Percentiles rank a stretch among this genome's conserved stretches.
Evolutionary conservation across 768 basidiomycete genomes (phyloP).

Genomic region (Dictyophora rubrovolvata): DNA sequence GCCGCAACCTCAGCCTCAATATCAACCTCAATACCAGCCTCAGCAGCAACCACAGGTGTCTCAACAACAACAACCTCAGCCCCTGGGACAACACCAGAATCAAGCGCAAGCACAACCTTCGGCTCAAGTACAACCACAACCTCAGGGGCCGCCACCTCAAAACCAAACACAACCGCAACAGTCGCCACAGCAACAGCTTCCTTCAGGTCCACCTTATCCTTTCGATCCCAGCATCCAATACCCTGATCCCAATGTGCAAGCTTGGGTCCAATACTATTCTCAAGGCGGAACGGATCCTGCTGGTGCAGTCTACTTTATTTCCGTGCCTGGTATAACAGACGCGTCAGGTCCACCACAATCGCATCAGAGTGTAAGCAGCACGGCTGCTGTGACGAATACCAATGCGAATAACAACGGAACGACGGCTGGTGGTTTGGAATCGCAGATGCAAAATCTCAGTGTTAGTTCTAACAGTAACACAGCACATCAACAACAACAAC

Average conservation of each 20-base stretch:
- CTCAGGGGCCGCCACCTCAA: conserved; percentile 11
- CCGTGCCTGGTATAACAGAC: conserved; percentile 64
- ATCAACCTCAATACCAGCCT: conserved; percentile 16
- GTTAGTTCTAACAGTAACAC: neutral
- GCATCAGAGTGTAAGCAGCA: neutral
- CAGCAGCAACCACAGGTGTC: conserved; percentile 15
- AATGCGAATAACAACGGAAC: neutral
- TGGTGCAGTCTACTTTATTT: conserved; percentile 73
- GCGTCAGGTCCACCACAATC: conserved; percentile 16
- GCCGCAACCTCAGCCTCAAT: conserved; percentile 11
- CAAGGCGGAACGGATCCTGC: conserved; percentile 65
- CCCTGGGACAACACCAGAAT: conserved; percentile 21
- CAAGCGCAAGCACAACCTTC: conserved; percentile 8
- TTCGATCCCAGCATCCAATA: conserved; percentile 63
- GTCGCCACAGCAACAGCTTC: conserved; percentile 8
- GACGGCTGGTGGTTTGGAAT: neutral
- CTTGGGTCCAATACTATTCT: conserved; percentile 80
- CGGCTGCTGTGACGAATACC: too few species aligned
- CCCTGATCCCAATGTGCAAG: conserved; percentile 70
- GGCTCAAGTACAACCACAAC: conserved; percentile 12
- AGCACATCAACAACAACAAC: too few species aligned
- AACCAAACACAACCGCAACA: conserved; percentile 33
- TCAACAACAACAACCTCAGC: conserved; percentile 17
- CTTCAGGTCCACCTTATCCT: conserved; percentile 34
- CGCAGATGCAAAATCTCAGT: neutral